phyloP scores from a whole-genome alignment of 257 asterid species.

The Nicotiana otophora region DNA sequence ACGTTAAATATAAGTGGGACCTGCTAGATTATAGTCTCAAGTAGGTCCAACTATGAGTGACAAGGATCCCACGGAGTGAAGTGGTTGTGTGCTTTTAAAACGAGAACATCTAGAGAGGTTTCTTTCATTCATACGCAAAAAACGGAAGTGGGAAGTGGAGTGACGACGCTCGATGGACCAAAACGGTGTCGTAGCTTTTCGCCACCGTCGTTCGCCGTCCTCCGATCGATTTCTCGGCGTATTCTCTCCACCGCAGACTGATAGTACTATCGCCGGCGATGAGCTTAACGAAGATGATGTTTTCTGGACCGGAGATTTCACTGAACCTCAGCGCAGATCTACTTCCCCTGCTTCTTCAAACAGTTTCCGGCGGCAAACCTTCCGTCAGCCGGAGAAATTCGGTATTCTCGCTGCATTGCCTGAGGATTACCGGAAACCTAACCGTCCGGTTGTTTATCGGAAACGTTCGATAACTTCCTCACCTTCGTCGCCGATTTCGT shows the following conservation, averaged over 20 bases:
- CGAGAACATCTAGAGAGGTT: not conserved
- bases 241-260: constrained; percentile 48
- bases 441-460: constrained; percentile 34
- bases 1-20: too few relatives aligned
- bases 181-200: constrained; percentile 32
- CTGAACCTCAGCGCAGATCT: constrained; percentile 15
- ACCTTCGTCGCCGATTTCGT: constrained; percentile 15
- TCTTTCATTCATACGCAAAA: not conserved
- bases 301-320: constrained; percentile 46
- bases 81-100: not conserved
- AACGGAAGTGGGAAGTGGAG: not conserved
- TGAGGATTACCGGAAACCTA: constrained; percentile 29
- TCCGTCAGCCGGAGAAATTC: constrained; percentile 41
- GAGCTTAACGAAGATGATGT: constrained; percentile 77
- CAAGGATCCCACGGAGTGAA: too few relatives aligned
- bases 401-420: constrained; percentile 75
- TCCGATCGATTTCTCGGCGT: constrained; percentile 62
- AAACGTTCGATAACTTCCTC: constrained; percentile 39
- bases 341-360: constrained; percentile 21
- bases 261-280: constrained; percentile 21
- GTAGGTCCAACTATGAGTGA: too few relatives aligned
- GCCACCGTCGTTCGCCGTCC: constrained; percentile 43
- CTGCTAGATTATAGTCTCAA: too few relatives aligned
- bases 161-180: constrained; percentile 36
- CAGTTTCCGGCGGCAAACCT: constrained; percentile 25